Evolutionary conservation across 768 basidiomycete genomes (phyloP).

Genomic region (Podaxis sp.): DNA sequence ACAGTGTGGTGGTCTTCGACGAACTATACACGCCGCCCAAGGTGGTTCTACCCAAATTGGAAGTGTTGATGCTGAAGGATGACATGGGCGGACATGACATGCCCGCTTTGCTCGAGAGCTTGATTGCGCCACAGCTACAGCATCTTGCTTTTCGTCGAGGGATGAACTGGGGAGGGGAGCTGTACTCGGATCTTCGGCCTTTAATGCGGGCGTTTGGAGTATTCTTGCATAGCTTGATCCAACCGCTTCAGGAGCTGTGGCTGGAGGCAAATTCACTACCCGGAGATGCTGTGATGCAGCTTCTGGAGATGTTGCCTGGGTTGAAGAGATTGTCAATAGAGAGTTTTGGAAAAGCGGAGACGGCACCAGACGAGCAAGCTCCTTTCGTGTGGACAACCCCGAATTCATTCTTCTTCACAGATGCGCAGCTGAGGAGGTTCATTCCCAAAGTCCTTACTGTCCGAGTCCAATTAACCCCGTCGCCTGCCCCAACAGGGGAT

Average conservation of each 20-base stretch:
- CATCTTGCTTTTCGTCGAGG: background rate
- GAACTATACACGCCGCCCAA: background rate
- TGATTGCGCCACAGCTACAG: background rate
- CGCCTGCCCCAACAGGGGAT: background rate
- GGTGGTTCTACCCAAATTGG: background rate
- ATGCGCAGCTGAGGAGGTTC: background rate
- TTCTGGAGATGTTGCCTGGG: slow-evolving; percentile 8
- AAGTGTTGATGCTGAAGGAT: background rate
- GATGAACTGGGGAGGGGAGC: background rate
- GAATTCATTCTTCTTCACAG: background rate
- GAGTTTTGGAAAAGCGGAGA: background rate
- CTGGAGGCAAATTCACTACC: background rate
- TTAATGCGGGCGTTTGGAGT: background rate
- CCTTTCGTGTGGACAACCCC: background rate
- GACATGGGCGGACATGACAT: background rate
- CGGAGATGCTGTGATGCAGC: background rate
- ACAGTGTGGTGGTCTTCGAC: background rate
- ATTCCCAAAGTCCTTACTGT: background rate
- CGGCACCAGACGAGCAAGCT: background rate
- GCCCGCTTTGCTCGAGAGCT: background rate
- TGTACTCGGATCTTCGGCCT: background rate
- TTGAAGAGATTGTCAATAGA: slow-evolving; percentile 3
- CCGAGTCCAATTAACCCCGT: background rate
- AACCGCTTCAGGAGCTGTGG: slow-evolving; percentile 3
- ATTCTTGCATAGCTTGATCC: background rate